Percentiles rank a stretch among this genome's conserved stretches.
phyloP scores from a whole-genome alignment of 2,329 filamentous ascomycete species.

The Cucurbitaria berberidis region DNA sequence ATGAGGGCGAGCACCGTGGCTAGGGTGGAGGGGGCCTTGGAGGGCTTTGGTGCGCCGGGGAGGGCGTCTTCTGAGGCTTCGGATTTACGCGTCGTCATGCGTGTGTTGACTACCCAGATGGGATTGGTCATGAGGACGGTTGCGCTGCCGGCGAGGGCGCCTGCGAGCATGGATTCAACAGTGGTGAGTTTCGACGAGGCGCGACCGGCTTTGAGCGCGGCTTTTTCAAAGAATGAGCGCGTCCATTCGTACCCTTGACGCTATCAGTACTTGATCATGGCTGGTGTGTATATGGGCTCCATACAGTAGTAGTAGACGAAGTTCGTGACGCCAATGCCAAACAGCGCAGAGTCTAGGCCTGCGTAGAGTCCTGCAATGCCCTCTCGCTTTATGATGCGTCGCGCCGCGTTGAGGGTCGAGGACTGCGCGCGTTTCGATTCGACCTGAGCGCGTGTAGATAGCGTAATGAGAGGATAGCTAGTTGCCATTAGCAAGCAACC shows the following conservation, averaged over 20 bases:
- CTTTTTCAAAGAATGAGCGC: conserved; percentile 80
- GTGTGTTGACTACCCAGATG: conserved; percentile 98
- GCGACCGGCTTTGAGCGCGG: conserved; percentile 74
- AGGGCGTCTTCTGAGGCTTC: conserved; percentile 51
- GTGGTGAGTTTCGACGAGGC: conserved; percentile 84
- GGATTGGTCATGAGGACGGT: conserved; percentile 97
- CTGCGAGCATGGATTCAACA: conserved; percentile 91
- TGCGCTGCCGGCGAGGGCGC: conserved; percentile 89
- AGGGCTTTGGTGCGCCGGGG: conserved; percentile 48
- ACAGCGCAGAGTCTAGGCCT: conserved; percentile 90
- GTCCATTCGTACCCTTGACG: conserved; percentile 90
- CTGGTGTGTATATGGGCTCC: conserved; percentile 7
- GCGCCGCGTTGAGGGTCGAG: conserved; percentile 80
- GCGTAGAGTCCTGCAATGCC: conserved; percentile 89
- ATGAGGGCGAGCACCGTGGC: conserved; percentile 81
- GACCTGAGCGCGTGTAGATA: conserved; percentile 96
- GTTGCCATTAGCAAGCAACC: conserved; percentile 11
- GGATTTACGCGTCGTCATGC: conserved; percentile 91
- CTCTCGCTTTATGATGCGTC: conserved; percentile 88
- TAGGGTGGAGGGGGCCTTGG: conserved; percentile 73
- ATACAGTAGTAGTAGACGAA: conserved; percentile 99
- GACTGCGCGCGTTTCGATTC: conserved; percentile 93
- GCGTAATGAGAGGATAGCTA: conserved; percentile 94
- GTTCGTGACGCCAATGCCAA: conserved; percentile 98
- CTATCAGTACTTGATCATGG: conserved; percentile 7